phyloP scores from a whole-genome alignment of 768 basidiomycete species.

The Trametes cingulata region DNA sequence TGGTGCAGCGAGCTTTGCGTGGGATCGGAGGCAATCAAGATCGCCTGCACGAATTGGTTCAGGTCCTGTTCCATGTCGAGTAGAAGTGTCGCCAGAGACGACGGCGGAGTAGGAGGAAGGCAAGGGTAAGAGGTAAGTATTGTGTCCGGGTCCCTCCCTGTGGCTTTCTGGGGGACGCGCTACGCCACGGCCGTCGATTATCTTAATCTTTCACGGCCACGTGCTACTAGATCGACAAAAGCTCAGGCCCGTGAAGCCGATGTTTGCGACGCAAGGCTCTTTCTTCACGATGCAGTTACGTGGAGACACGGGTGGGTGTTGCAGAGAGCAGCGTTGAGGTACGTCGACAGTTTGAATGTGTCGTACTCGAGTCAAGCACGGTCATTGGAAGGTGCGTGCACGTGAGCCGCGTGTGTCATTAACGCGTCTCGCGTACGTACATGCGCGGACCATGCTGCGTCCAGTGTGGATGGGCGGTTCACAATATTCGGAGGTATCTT shows the following conservation, averaged over 20 bases:
- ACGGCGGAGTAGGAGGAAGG: constrained; percentile 5
- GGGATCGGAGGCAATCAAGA: constrained; percentile 85
- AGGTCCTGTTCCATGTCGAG: constrained; percentile 69
- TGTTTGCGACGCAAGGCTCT: background rate
- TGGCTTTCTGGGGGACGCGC: background rate
- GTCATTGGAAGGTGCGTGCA: constrained; percentile 13
- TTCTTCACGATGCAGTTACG: too few relatives aligned
- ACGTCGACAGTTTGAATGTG: background rate
- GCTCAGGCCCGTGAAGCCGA: background rate
- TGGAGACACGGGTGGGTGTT: too few relatives aligned
- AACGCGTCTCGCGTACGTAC: constrained; percentile 1
- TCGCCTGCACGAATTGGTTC: constrained; percentile 79
- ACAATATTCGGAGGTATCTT: too few relatives aligned
- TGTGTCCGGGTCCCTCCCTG: background rate
- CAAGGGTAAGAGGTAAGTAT: background rate
- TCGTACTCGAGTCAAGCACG: constrained; percentile 15
- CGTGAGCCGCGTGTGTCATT: constrained; percentile 15
- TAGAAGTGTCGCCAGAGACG: constrained; percentile 23
- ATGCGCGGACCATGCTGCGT: background rate
- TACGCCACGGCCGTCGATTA: constrained; percentile 23
- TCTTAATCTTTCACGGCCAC: constrained; percentile 28
- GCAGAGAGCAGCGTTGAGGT: background rate
- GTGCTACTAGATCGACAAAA: constrained; percentile 21
- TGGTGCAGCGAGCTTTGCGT: constrained; percentile 70
- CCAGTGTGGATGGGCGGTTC: too few relatives aligned